phyloP scores from a whole-genome alignment of 495 filamentous ascomycete genomes.

The Penicillium cataractarum region DNA sequence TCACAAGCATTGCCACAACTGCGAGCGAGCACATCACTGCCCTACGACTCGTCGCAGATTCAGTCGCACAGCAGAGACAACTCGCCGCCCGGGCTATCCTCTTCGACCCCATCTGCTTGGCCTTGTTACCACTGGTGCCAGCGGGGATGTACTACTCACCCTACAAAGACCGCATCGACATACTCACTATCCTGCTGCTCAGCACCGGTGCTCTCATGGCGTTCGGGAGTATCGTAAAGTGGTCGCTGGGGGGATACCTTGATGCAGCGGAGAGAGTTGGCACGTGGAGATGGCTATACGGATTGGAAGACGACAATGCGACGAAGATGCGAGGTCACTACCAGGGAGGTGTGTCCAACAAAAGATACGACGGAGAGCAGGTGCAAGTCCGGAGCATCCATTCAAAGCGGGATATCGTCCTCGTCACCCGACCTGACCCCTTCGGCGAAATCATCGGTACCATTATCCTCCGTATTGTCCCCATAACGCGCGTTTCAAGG shows the following conservation, averaged over 20 bases:
- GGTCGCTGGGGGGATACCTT: slow-evolving; percentile 51
- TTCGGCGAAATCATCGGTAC: slow-evolving; percentile 55
- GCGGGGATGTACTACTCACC: slow-evolving; percentile 30
- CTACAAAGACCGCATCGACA: slow-evolving; percentile 39
- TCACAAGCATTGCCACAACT: slow-evolving; percentile 26
- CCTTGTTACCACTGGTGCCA: slow-evolving; percentile 39
- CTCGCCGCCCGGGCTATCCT: slow-evolving; percentile 55
- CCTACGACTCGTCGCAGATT: slow-evolving; percentile 58
- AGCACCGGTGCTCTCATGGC: slow-evolving; percentile 50
- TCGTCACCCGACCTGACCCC: slow-evolving; percentile 58
- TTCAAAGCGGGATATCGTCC: slow-evolving; percentile 33
- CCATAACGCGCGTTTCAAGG: not conserved
- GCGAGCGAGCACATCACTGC: slow-evolving; percentile 45
- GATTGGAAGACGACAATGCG: not conserved
- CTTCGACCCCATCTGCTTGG: slow-evolving; percentile 50
- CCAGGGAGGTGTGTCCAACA: not conserved
- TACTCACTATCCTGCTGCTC: slow-evolving; percentile 27
- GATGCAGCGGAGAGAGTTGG: slow-evolving; percentile 55
- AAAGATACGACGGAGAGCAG: not conserved
- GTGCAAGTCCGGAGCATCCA: not conserved
- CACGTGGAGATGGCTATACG: slow-evolving; percentile 48
- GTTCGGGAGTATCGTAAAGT: slow-evolving; percentile 42
- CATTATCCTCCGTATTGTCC: slow-evolving; percentile 49
- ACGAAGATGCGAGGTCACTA: not conserved
- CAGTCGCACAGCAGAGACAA: slow-evolving; percentile 67